A percentile compares a stretch with the other conserved stretches of the same genome.
Conservation (phyloP, 495 filamentous ascomycete species). For the Stereocaulon alpinum region DNA sequence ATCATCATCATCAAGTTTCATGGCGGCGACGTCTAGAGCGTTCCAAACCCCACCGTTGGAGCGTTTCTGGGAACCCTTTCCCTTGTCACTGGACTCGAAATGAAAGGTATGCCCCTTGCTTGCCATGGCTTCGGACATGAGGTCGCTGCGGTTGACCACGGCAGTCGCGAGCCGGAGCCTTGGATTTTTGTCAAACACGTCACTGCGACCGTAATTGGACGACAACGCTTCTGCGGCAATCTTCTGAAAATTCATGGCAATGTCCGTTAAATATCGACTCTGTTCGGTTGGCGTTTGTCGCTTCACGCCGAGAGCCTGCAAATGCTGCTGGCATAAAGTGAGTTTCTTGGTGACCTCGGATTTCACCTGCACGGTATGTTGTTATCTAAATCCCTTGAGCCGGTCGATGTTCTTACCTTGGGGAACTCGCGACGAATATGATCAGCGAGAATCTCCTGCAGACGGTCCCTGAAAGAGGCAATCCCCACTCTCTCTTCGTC, state of each 20-base stretch:
- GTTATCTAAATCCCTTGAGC: slow-evolving; percentile 31
- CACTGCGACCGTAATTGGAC: slow-evolving; percentile 32
- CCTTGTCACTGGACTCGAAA: slow-evolving; percentile 23
- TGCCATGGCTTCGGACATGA: slow-evolving; percentile 32
- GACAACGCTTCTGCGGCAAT: slow-evolving; percentile 30
- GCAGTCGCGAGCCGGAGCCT: slow-evolving; percentile 37
- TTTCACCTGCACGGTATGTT: slow-evolving; percentile 23
- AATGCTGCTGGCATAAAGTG: slow-evolving; percentile 17
- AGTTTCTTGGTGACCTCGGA: slow-evolving; percentile 12
- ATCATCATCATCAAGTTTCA: slow-evolving; percentile 8
- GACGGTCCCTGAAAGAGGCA: slow-evolving; percentile 33
- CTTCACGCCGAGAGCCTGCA: slow-evolving; percentile 26
- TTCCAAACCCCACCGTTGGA: slow-evolving; percentile 3
- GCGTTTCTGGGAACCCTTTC: slow-evolving; percentile 12
- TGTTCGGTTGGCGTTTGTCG: slow-evolving; percentile 29
- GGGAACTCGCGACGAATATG: slow-evolving; percentile 45
- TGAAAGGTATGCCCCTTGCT: slow-evolving; percentile 30
- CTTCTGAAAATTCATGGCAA: slow-evolving; percentile 27
- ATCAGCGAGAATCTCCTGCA: slow-evolving; percentile 35
- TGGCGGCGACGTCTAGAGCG: slow-evolving; percentile 13
- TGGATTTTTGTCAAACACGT: slow-evolving; percentile 30
- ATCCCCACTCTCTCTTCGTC: slow-evolving; percentile 40
- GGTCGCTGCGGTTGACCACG: slow-evolving; percentile 32
- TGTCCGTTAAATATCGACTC: slow-evolving; percentile 25
- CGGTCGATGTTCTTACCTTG: slow-evolving; percentile 49